Percentiles rank a stretch among this genome's conserved stretches.
Conservation (phyloP, 176 grass and related monocot species). For the Phragmites australis region DNA sequence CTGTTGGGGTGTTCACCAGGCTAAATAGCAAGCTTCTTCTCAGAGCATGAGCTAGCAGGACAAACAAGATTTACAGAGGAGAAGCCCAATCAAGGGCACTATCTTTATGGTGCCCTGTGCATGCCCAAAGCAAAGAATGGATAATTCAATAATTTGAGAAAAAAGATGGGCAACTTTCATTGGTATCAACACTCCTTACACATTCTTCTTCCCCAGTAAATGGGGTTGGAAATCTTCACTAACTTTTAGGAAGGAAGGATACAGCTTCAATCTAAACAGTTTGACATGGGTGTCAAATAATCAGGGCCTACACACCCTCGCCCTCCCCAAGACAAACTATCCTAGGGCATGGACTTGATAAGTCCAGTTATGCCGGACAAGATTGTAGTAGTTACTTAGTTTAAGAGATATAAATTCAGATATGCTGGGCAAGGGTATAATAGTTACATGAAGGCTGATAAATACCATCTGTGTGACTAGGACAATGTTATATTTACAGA, state of each 20-base stretch:
- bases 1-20: background rate
- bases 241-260: background rate
- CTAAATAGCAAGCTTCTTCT: background rate
- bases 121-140: background rate
- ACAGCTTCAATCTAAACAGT: background rate
- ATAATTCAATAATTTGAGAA: background rate
- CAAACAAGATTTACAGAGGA: background rate
- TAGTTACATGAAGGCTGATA: conserved; percentile 18
- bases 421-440: background rate
- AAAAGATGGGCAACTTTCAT: background rate
- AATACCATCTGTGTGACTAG: background rate
- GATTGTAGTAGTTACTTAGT: background rate
- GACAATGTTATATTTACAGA: background rate
- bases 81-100: background rate
- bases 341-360: background rate
- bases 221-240: background rate
- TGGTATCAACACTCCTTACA: background rate
- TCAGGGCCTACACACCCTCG: background rate
- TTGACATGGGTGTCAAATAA: background rate
- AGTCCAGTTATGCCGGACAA: background rate
- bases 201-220: background rate
- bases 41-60: background rate
- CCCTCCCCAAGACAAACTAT: background rate
- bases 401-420: conserved; percentile 6
- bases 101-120: background rate